phyloP scores from a whole-genome alignment of 306 rosid species.

The Neltuma alba region DNA sequence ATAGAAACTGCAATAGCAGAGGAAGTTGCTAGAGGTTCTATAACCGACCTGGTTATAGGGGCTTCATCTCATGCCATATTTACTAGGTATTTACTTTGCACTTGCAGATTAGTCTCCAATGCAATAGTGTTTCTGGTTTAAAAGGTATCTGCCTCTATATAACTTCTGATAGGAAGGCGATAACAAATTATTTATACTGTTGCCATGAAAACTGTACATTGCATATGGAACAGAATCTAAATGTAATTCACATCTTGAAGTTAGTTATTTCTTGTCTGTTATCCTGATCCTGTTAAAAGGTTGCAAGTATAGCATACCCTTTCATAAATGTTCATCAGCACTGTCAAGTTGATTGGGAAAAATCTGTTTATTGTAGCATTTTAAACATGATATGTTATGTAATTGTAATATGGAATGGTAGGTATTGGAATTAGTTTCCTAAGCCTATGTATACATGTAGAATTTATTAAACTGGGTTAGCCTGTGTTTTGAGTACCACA shows the following conservation, averaged over 20 bases:
- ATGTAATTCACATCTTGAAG: background rate
- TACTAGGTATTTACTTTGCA: constrained; percentile 59
- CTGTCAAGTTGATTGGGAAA: background rate
- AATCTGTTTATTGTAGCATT: background rate
- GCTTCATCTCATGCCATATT: constrained; percentile 77
- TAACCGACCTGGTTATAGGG: constrained; percentile 75
- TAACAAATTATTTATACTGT: background rate
- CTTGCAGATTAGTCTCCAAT: constrained; percentile 11
- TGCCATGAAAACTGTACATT: background rate
- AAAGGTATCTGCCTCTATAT: background rate
- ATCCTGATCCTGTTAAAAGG: background rate
- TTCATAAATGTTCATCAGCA: background rate
- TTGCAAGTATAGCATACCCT: background rate
- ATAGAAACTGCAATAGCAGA: constrained; percentile 70
- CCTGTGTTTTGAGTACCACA: no score
- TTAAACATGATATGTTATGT: no score
- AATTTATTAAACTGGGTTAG: no score
- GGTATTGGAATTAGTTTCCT: no score
- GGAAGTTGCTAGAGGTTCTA: constrained; percentile 62
- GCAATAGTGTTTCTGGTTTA: constrained; percentile 8
- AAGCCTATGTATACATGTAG: no score
- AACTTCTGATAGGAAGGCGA: background rate
- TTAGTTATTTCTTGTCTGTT: background rate
- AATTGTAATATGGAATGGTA: no score
- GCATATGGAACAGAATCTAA: background rate